Evolutionary conservation across 139 green algal species (phyloP), one percentile per base, ranked within the genome.

Genomic region (Coelastrella sp.): DNA sequence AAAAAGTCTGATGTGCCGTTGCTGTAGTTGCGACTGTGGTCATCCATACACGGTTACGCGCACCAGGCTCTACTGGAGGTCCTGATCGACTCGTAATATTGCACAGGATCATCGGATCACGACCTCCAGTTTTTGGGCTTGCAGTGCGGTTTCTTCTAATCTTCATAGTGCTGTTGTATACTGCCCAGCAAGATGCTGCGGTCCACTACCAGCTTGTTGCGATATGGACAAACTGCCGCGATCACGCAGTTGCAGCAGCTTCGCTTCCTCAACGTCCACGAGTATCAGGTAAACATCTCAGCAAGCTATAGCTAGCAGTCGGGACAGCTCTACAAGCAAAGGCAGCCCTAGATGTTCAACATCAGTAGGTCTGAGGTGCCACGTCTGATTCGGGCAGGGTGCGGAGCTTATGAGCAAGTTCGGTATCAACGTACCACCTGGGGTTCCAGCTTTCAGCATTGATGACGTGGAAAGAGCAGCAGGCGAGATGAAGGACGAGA

Each of bases 361-460:
- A 83, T 47, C 47, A 80, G 64, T 14, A 71, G 64, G 64, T 7
- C 16, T 11, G 16, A 71, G 23, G 20, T 76, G 7, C 5, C 6
- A 54, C 32, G 64, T 47, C 32, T 47, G 32, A 47, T 47, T 47
- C 32, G 32, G 32, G 32, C 95, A 99, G 97, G 97, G 98, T n/a
- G 97, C 98, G 14, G 90, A 98, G 79, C 90, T 99, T 47, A 99
- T 99, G 98, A 88, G 90, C 83, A 95, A 98, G 85, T 97, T 96
- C 78, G 98, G 98, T 80, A 94, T 99, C 59, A 98, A 98, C 71
- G 98, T 99, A n/a, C 98, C 98, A 0, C 94, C 94, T 0, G 98
- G 98, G 66, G 94, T 97, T 4, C 90, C 97, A 4, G 95, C 95
- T 5, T 94, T 93, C 61, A 96, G 92, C 0, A 23, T 98, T 10